Evolutionary conservation across 2,329 filamentous ascomycete genomes (phyloP).

Genomic region (Xylariaceae sp.): DNA sequence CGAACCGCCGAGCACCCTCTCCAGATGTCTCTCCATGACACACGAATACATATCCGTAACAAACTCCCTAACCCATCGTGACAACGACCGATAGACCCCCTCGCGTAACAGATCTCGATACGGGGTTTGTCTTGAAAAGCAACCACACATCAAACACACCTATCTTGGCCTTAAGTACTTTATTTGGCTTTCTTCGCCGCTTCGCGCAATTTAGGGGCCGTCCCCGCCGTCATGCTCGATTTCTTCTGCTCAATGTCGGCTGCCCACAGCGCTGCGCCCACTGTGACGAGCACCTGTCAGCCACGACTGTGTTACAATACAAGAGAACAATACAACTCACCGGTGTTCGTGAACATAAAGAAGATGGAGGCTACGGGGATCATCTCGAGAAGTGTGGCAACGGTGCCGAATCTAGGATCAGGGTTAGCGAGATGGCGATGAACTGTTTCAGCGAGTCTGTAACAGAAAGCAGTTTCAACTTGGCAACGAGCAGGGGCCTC

Average conservation of each 20-base stretch:
- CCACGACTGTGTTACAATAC: constrained; percentile 3
- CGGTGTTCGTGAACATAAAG: constrained; percentile 84
- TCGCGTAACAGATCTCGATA: neutral
- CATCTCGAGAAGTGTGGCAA: constrained; percentile 77
- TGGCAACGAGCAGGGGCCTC: neutral
- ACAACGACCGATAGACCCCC: neutral
- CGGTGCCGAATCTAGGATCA: constrained; percentile 59
- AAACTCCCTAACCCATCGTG: neutral
- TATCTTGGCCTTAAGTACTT: constrained; percentile 25
- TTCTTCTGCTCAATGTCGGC: constrained; percentile 68
- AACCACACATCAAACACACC: neutral
- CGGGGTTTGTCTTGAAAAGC: neutral
- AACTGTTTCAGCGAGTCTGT: neutral
- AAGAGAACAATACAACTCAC: constrained; percentile 34
- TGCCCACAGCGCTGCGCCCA: constrained; percentile 92
- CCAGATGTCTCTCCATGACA: neutral
- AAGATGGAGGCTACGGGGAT: constrained; percentile 76
- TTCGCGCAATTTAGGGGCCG: constrained; percentile 47
- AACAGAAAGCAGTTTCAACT: neutral
- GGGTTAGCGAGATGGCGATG: neutral
- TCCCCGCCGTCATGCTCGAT: constrained; percentile 44
- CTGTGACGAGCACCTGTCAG: constrained; percentile 37
- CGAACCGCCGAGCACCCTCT: neutral
- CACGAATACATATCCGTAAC: neutral
- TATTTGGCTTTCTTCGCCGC: constrained; percentile 46